These are phyloP conservation scores for Tylopilus felleus DNA, from an alignment of 768 basidiomycete genomes.

Conservation along the genomic window DNA sequence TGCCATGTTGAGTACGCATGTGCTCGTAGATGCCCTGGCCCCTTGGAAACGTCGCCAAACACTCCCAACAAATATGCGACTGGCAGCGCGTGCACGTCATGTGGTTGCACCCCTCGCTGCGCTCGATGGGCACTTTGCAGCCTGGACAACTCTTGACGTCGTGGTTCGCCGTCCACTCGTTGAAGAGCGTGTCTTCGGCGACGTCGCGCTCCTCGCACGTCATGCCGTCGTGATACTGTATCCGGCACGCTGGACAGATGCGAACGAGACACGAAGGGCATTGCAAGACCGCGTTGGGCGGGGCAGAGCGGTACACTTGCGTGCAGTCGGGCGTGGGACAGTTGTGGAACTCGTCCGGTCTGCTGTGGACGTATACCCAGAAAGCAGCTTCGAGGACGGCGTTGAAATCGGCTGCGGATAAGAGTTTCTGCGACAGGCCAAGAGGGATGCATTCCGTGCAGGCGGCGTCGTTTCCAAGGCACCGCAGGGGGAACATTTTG, in stretches of 20 bases:
- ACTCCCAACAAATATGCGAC: conserved; percentile 81
- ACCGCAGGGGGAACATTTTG: conserved; percentile 66
- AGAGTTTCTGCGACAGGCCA: conserved; percentile 43
- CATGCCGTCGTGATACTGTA: conserved; percentile 62
- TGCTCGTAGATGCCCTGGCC: conserved; percentile 75
- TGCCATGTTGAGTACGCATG: conserved; percentile 67
- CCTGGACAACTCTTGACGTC: conserved; percentile 75
- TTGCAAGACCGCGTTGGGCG: conserved; percentile 50
- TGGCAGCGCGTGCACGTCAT: conserved; percentile 74
- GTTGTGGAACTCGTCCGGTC: conserved; percentile 60
- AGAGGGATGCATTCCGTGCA: conserved; percentile 60
- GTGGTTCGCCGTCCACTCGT: conserved; percentile 57
- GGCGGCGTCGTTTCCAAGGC: conserved; percentile 60
- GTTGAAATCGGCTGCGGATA: conserved; percentile 52
- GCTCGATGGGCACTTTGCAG: conserved; percentile 69
- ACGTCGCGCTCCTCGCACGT: conserved; percentile 57
- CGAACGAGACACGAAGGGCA: conserved; percentile 68
- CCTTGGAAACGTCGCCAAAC: conserved; percentile 63
- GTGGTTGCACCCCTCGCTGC: conserved; percentile 76
- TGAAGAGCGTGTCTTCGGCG: conserved; percentile 54
- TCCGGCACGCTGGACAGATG: conserved; percentile 64
- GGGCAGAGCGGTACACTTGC: conserved; percentile 63
- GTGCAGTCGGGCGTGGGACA: conserved; percentile 80
- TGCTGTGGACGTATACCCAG: conserved; percentile 55
- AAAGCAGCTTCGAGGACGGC: conserved; percentile 57